A percentile compares a stretch with the other conserved stretches of the same genome.
These are phyloP conservation scores for Ceratocystis destructans DNA, from an alignment of 2,329 filamentous ascomycete genomes.

Conservation along the genomic window DNA sequence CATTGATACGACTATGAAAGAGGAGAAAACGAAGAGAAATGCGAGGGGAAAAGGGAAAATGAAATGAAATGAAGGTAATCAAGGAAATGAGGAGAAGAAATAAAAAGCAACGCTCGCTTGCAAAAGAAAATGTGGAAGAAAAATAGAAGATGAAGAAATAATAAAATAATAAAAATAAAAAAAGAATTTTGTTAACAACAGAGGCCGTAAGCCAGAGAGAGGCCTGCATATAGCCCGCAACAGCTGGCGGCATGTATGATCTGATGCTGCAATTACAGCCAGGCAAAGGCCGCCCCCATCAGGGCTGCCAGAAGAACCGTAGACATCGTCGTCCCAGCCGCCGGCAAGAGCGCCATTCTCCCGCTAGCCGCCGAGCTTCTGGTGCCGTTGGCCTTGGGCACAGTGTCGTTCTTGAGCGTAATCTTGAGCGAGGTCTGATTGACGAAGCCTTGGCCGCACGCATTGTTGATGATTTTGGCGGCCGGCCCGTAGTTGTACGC, in stretches of 20 bases:
- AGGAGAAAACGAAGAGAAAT: neutral
- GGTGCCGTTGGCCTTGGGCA: conserved; percentile 16
- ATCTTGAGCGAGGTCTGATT: conserved; percentile 35
- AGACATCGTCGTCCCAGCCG: neutral
- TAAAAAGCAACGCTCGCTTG: conserved; percentile 9
- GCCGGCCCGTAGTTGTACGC: conserved; percentile 55
- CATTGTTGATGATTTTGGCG: conserved; percentile 57
- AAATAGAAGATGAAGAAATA: neutral
- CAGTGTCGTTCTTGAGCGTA: conserved; percentile 21
- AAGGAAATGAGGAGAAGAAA: neutral
- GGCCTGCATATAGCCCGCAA: too few species aligned
- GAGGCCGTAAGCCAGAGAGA: too few species aligned
- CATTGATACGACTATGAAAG: neutral
- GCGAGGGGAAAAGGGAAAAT: neutral
- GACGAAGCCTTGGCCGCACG: conserved; percentile 45
- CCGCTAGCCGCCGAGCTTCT: neutral
- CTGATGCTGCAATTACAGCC: neutral
- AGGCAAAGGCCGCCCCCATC: conserved; percentile 5
- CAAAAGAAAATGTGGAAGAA: neutral
- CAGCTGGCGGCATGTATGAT: too few species aligned
- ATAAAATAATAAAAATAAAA: too few species aligned
- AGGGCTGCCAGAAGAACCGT: neutral
- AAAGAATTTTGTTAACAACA: neutral
- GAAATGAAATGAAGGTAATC: neutral
- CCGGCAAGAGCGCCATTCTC: neutral